phyloP scores from a whole-genome alignment of 345 rosid genomes.

The Eucalyptus erythrocorys region DNA sequence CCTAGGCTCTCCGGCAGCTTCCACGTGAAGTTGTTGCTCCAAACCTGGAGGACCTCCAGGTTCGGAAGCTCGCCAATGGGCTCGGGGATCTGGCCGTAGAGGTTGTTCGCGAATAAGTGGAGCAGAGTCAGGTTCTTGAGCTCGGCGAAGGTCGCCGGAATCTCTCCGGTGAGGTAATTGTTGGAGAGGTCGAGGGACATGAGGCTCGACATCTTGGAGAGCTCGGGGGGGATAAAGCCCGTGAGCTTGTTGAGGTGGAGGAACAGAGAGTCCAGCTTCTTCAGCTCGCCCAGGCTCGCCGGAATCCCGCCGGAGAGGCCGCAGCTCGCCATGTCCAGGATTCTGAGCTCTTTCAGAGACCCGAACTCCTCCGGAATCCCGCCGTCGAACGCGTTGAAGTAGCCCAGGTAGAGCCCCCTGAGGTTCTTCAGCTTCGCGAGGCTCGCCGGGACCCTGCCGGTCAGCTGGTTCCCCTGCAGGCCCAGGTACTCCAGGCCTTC shows the following conservation, averaged over 20 bases:
- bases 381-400: slow-evolving; percentile 44
- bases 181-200: slow-evolving; percentile 67
- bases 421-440: slow-evolving; percentile 53
- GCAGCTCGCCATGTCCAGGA: slow-evolving; percentile 66
- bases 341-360: slow-evolving; percentile 27
- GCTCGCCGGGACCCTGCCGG: slow-evolving; percentile 44
- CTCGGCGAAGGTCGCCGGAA: slow-evolving; percentile 44
- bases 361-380: slow-evolving; percentile 77
- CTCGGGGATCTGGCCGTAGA: slow-evolving; percentile 55
- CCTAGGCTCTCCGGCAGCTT: slow-evolving; percentile 66
- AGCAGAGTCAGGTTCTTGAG: slow-evolving; percentile 42
- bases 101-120: slow-evolving; percentile 53
- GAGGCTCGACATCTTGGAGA: slow-evolving; percentile 51
- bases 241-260: slow-evolving; percentile 72
- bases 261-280: slow-evolving; percentile 46
- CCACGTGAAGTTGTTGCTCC: slow-evolving; percentile 74
- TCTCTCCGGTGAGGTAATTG: slow-evolving; percentile 60
- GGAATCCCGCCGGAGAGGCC: slow-evolving; percentile 75
- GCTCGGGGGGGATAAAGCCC: slow-evolving; percentile 61
- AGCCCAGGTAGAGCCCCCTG: slow-evolving; percentile 40
- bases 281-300: slow-evolving; percentile 38
- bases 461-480: slow-evolving; percentile 42
- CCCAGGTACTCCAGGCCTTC: slow-evolving; percentile 60
- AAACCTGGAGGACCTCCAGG: slow-evolving; percentile 45
- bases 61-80: slow-evolving; percentile 67